Evolutionary conservation across 2,329 filamentous ascomycete species (phyloP).

Genomic region (Monosporascus sp.): DNA sequence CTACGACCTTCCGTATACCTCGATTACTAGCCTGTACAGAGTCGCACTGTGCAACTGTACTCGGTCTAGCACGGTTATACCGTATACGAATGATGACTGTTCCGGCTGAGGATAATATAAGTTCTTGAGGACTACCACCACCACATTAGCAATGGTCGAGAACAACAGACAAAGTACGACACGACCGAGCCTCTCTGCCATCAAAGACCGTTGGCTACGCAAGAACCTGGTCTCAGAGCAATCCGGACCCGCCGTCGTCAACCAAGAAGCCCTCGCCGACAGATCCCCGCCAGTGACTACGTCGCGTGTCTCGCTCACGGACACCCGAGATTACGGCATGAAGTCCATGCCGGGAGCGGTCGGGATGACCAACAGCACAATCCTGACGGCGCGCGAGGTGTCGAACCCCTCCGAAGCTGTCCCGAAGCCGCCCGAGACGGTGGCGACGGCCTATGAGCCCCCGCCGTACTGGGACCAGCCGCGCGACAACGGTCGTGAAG

Average conservation of each 20-base stretch:
- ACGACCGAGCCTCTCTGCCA: neutral
- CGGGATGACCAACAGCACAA: constrained; percentile 2
- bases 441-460: neutral
- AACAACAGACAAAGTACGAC: neutral
- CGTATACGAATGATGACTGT: neutral
- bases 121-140: neutral
- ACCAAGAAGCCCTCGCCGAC: constrained; percentile 1
- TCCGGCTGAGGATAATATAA: neutral
- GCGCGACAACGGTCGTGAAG: neutral
- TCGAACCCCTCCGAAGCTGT: neutral
- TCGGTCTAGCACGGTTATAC: too few relatives aligned
- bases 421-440: neutral
- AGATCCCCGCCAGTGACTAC: constrained; percentile 13
- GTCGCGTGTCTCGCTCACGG: constrained; percentile 11
- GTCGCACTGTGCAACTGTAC: too few relatives aligned
- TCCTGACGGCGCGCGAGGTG: neutral
- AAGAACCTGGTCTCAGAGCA: neutral
- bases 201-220: neutral
- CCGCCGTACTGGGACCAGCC: constrained; percentile 8
- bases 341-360: constrained; percentile 11
- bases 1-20: neutral
- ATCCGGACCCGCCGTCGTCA: neutral
- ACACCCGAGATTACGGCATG: constrained; percentile 12
- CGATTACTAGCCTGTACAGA: neutral
- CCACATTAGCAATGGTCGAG: too few relatives aligned